Percentiles rank a stretch among this genome's conserved stretches.
phyloP scores from a whole-genome alignment of 2,329 filamentous ascomycete species.

The Fusarium brachygibbosum region DNA sequence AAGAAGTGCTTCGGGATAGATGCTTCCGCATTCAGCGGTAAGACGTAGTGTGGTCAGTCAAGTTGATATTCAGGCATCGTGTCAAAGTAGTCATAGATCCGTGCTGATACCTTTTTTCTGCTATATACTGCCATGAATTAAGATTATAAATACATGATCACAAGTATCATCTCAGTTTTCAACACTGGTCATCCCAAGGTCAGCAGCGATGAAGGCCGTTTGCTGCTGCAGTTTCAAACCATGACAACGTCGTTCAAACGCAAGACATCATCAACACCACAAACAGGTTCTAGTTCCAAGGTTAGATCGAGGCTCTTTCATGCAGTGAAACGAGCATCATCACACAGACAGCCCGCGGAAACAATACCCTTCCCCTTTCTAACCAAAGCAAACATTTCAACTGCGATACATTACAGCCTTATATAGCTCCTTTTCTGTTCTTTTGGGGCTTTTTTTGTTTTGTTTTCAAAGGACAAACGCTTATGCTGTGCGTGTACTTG shows the following conservation, averaged over 20 bases:
- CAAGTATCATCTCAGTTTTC: background rate
- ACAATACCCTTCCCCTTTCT: conserved; percentile 16
- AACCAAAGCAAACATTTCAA: conserved; percentile 12
- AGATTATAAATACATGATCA: background rate
- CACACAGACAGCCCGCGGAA: conserved; percentile 14
- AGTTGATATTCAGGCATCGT: background rate
- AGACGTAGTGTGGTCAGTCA: background rate
- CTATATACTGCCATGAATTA: accelerated
- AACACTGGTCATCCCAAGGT: conserved; percentile 3
- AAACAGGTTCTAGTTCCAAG: background rate
- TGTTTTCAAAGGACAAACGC: conserved; percentile 4
- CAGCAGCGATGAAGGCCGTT: background rate
- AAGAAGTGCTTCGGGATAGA: background rate
- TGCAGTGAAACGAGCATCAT: background rate
- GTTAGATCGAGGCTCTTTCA: background rate
- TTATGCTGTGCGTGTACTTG: conserved; percentile 35
- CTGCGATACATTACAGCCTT: background rate
- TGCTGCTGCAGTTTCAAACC: background rate
- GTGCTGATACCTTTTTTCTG: too few relatives aligned
- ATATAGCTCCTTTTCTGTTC: background rate
- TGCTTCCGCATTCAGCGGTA: background rate
- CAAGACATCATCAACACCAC: background rate
- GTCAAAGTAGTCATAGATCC: background rate
- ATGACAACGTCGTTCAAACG: background rate
- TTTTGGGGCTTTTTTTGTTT: background rate